phyloP scores from a whole-genome alignment of 176 grass and related monocot species.

The Oryza meridionalis region DNA sequence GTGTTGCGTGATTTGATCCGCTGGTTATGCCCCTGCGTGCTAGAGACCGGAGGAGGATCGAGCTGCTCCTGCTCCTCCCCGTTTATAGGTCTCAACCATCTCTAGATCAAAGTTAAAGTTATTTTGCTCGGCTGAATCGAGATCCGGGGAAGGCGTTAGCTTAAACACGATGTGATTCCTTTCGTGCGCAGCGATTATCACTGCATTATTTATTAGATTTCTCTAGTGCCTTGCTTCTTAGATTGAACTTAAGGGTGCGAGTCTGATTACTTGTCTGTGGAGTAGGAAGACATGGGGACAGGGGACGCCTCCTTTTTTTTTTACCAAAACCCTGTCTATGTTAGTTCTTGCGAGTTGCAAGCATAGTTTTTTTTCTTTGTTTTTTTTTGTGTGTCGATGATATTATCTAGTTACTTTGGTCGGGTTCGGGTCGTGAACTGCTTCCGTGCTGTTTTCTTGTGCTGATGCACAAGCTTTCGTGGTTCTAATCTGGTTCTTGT shows the following conservation, averaged over 20 bases:
- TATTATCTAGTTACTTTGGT: constrained; percentile 13
- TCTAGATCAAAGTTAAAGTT: background rate
- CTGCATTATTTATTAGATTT: background rate
- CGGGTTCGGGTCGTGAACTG: background rate
- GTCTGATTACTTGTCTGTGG: background rate
- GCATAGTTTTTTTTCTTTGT: too few relatives aligned
- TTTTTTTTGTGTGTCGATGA: background rate
- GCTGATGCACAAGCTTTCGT: background rate
- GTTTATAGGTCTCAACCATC: too few relatives aligned
- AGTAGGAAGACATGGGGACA: background rate
- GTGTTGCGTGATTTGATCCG: background rate
- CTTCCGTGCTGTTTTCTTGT: background rate
- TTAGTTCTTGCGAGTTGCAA: background rate
- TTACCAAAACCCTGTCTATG: background rate
- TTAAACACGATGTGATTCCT: background rate
- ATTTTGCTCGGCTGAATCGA: constrained; percentile 5
- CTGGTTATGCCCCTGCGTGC: background rate
- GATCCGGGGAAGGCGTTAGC: background rate
- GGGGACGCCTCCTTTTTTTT: background rate
- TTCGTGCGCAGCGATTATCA: background rate
- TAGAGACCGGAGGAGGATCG: background rate
- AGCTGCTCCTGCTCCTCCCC: background rate
- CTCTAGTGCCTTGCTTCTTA: background rate
- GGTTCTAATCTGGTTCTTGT: background rate
- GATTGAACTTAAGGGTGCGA: background rate